Evolutionary conservation across 345 rosid genomes (phyloP).

Genomic region (Cardamine chenopodiifolia): DNA sequence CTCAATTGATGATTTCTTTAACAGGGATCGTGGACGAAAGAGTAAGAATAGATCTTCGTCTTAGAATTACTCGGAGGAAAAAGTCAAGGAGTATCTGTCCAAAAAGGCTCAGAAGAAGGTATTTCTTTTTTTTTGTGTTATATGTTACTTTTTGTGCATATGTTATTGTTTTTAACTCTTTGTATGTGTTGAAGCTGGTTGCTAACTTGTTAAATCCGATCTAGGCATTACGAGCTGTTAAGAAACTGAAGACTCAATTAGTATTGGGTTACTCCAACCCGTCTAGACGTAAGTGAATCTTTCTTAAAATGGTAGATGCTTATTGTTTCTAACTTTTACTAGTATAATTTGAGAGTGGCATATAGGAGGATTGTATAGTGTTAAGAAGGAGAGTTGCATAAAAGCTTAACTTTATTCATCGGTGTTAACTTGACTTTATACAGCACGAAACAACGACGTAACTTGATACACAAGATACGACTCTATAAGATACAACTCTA

Average conservation of each 20-base stretch:
- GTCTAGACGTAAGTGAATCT: conserved; percentile 65
- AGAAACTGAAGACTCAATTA: conserved; percentile 71
- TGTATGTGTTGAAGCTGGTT: conserved; percentile 13
- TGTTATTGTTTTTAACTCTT: background rate
- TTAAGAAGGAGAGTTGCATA: no score
- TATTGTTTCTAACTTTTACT: conserved; percentile 8
- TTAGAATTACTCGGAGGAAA: conserved; percentile 55
- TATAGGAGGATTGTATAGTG: background rate
- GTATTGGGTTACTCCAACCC: conserved; percentile 93
- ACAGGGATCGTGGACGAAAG: conserved; percentile 46
- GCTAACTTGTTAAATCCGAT: conserved; percentile 25
- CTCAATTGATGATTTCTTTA: conserved; percentile 40
- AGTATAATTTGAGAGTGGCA: background rate
- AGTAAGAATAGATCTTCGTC: conserved; percentile 58
- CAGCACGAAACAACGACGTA: no score
- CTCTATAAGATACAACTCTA: no score
- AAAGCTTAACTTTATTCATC: no score
- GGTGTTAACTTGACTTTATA: no score
- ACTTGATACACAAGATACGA: no score
- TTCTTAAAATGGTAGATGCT: conserved; percentile 3
- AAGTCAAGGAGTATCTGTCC: conserved; percentile 68
- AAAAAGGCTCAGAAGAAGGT: conserved; percentile 90
- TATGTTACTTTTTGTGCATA: background rate
- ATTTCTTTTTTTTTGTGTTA: background rate
- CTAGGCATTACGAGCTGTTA: conserved; percentile 74